These are phyloP conservation scores for Penicillium malachiteum DNA, from an alignment of 495 filamentous ascomycete species.

Conservation along the genomic window DNA sequence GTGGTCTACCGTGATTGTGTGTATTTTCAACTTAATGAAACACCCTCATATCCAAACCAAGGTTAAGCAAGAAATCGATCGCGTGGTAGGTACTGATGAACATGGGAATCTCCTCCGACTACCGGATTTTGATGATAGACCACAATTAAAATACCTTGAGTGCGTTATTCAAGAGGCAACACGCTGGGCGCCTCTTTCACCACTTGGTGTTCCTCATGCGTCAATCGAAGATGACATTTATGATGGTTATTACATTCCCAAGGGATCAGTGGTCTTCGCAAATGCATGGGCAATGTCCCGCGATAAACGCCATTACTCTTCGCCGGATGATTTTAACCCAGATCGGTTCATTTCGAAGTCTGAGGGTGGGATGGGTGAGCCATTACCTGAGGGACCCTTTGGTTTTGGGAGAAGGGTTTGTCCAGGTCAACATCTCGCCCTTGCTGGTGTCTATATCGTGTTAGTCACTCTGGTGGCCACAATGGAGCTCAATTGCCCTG, in stretches of 20 bases:
- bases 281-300: constrained; percentile 47
- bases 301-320: constrained; percentile 36
- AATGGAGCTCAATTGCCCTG: constrained; percentile 14
- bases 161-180: constrained; percentile 33
- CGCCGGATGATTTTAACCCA: constrained; percentile 40
- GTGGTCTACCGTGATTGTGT: constrained; percentile 33
- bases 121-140: constrained; percentile 18
- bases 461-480: constrained; percentile 19
- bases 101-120: constrained; percentile 10
- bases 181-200: constrained; percentile 36
- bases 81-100: constrained; percentile 17
- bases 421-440: constrained; percentile 18
- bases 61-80: constrained; percentile 45
- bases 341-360: constrained; percentile 42
- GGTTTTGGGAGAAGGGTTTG: constrained; percentile 47
- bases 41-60: constrained; percentile 43
- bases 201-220: constrained; percentile 52
- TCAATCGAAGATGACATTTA: constrained; percentile 51
- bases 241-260: constrained; percentile 48
- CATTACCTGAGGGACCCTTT: constrained; percentile 49
- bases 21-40: constrained; percentile 39
- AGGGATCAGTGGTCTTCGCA: constrained; percentile 37
- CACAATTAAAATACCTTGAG: constrained; percentile 31
- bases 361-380: constrained; percentile 49
- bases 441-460: constrained; percentile 19